phyloP scores from a whole-genome alignment of 2,329 filamentous ascomycete species.

The Aspergillus glaucus region DNA sequence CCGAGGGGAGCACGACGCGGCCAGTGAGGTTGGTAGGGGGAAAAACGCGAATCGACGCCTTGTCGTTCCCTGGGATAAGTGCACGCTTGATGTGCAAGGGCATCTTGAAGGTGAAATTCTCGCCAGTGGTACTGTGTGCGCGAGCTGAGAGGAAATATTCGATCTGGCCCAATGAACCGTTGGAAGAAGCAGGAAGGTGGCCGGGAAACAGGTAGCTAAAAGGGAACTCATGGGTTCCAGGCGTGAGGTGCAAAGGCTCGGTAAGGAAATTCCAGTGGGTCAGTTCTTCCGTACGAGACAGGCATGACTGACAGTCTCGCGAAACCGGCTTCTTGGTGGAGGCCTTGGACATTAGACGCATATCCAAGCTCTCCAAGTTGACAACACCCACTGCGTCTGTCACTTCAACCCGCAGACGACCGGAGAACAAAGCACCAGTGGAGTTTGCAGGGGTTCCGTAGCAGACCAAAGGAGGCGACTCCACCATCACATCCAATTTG shows the following conservation, averaged over 20 bases:
- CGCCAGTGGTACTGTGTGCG: constrained; percentile 54
- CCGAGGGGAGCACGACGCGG: constrained; percentile 70
- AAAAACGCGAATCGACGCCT: constrained; percentile 88
- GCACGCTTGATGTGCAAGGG: constrained; percentile 71
- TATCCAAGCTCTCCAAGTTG: constrained; percentile 62
- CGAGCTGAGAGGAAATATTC: constrained; percentile 72
- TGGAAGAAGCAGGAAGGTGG: constrained; percentile 75
- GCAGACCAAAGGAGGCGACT: constrained; percentile 81
- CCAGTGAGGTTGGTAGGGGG: constrained; percentile 91
- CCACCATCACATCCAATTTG: constrained; percentile 59
- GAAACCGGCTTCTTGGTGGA: constrained; percentile 77
- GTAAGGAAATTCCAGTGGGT: constrained; percentile 73
- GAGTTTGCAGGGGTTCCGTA: constrained; percentile 70
- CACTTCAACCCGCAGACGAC: constrained; percentile 69
- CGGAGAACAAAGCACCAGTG: constrained; percentile 77
- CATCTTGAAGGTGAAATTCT: constrained; percentile 59
- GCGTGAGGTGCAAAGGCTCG: constrained; percentile 37
- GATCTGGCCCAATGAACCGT: constrained; percentile 65
- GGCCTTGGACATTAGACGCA: constrained; percentile 63
- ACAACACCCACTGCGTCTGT: constrained; percentile 57
- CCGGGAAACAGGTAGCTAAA: constrained; percentile 84
- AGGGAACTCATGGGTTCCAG: constrained; percentile 69
- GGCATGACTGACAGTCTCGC: constrained; percentile 71
- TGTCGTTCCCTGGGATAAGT: constrained; percentile 70
- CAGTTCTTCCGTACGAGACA: constrained; percentile 64